A percentile compares a stretch with the other conserved stretches of the same genome.
Evolutionary conservation across 2,329 filamentous ascomycete species (phyloP).

Genomic region (Penicillium fuscoglaucum): DNA sequence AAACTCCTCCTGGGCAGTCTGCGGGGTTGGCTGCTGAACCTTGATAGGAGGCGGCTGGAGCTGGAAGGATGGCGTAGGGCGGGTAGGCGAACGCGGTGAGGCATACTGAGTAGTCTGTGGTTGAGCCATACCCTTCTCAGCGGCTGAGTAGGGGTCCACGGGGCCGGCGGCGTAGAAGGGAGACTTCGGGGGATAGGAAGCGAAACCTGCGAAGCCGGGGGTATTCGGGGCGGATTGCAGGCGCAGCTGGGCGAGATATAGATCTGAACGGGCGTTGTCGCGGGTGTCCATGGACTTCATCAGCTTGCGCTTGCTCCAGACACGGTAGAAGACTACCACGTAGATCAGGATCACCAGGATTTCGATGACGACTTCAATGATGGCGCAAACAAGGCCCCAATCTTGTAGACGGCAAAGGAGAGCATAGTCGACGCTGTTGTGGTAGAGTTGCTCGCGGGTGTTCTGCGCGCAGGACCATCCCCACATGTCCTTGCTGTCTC

Average conservation of each 20-base stretch:
- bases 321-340: conserved; percentile 92
- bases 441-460: conserved; percentile 72
- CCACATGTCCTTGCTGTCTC: conserved; percentile 86
- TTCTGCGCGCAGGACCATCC: conserved; percentile 97
- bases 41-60: conserved; percentile 82
- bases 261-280: conserved; percentile 88
- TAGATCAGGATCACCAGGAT: conserved; percentile 90
- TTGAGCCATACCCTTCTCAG: conserved; percentile 53
- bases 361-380: conserved; percentile 94
- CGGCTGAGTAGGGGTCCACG: conserved; percentile 48
- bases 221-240: conserved; percentile 92
- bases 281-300: conserved; percentile 95
- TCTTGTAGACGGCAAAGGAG: conserved; percentile 92
- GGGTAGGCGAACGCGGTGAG: conserved; percentile 64
- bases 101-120: conserved; percentile 52
- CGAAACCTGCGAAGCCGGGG: conserved; percentile 64
- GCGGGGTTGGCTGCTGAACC: conserved; percentile 75
- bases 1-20: conserved; percentile 64
- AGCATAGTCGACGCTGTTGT: conserved; percentile 79
- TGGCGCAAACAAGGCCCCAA: conserved; percentile 93
- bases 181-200: conserved; percentile 63
- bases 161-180: conserved; percentile 41
- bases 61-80: conserved; percentile 66
- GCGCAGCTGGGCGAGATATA: conserved; percentile 85
- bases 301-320: conserved; percentile 93